phyloP scores from a whole-genome alignment of 1,284 basidiomycete species.

The Retiboletus fuscus region DNA sequence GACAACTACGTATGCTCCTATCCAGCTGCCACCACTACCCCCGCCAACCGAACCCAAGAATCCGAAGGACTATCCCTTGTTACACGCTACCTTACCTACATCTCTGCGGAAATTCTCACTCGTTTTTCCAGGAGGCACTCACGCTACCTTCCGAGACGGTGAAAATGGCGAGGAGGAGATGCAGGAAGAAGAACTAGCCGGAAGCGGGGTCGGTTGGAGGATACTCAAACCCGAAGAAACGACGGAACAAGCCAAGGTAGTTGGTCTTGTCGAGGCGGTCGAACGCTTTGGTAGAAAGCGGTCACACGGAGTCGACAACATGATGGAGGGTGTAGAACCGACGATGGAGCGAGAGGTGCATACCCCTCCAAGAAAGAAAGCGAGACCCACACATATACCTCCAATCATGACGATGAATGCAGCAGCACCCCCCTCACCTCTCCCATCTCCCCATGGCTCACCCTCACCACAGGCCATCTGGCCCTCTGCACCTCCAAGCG shows the following conservation, averaged over 20 bases:
- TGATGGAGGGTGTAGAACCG: constrained; percentile 83
- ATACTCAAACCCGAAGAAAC: constrained; percentile 75
- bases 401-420: constrained; percentile 70
- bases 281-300: constrained; percentile 85
- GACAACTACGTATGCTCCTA: constrained; percentile 85
- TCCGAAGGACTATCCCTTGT: constrained; percentile 79
- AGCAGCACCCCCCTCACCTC: constrained; percentile 82
- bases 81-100: constrained; percentile 75
- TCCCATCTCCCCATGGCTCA: constrained; percentile 85
- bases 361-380: constrained; percentile 80
- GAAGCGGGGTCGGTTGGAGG: constrained; percentile 77
- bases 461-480: constrained; percentile 78
- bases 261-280: constrained; percentile 79
- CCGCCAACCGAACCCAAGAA: constrained; percentile 78
- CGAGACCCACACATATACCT: constrained; percentile 67
- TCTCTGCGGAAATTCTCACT: constrained; percentile 80
- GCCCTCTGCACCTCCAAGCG: constrained; percentile 82
- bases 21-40: constrained; percentile 77
- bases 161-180: constrained; percentile 72
- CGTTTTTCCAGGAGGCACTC: constrained; percentile 80
- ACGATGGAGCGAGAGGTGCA: constrained; percentile 60
- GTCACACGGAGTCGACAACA: constrained; percentile 72
- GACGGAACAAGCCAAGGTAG: constrained; percentile 60
- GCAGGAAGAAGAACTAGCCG: constrained; percentile 75
- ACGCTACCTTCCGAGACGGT: constrained; percentile 80